phyloP scores from a whole-genome alignment of 2,329 filamentous ascomycete species.

The Verticillium zaregamsianum region DNA sequence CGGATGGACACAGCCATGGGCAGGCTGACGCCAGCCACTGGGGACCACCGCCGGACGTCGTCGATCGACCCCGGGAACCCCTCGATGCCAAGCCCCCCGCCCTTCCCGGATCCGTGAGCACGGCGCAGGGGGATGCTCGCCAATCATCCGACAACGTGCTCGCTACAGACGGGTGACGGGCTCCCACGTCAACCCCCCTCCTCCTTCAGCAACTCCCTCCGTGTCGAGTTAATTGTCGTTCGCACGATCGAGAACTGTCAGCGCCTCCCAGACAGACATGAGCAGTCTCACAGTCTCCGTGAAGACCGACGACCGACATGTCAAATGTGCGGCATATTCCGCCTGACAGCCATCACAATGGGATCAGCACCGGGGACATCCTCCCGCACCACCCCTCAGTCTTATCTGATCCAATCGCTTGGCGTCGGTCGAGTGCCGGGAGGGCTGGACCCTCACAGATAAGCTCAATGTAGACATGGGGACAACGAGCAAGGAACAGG shows the following conservation, averaged over 20 bases:
- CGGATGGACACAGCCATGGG: not conserved
- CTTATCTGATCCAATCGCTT: not conserved
- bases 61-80: not conserved
- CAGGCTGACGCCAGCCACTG: conserved; percentile 4
- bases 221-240: not conserved
- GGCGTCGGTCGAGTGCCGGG: not conserved
- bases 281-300: no score
- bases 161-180: not conserved
- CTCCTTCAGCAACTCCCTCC: not conserved
- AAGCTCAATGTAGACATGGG: not conserved
- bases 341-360: not conserved
- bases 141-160: conserved; percentile 16
- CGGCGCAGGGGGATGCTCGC: conserved; percentile 4
- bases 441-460: not conserved
- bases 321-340: no score
- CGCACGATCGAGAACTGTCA: not conserved
- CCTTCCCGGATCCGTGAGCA: not conserved
- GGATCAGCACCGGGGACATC: not conserved
- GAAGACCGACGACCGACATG: no score
- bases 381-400: not conserved
- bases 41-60: not conserved
- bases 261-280: no score
- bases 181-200: not conserved
- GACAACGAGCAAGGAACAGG: not conserved
- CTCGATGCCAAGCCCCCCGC: conserved; percentile 5